Percentiles rank a stretch among this genome's conserved stretches.
Conservation (phyloP, 495 filamentous ascomycete species). For the Penicillium crystallinum region DNA sequence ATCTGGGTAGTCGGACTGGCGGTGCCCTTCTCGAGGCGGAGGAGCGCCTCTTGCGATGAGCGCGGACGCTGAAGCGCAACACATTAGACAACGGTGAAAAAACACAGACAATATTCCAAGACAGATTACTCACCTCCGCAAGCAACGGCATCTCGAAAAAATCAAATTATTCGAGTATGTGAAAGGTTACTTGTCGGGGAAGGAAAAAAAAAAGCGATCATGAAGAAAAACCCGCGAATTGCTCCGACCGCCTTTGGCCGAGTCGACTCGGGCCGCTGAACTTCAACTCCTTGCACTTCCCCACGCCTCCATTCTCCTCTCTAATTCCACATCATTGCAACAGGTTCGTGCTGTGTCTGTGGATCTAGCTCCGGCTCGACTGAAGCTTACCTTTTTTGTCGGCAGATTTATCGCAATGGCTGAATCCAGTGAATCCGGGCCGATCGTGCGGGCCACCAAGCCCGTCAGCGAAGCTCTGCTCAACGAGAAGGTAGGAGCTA, state of each 20-base stretch:
- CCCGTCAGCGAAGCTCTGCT: slow-evolving; percentile 90
- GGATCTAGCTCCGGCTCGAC: neutral
- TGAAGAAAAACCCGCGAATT: slow-evolving; percentile 25
- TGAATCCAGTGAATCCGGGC: slow-evolving; percentile 47
- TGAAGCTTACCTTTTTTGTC: neutral
- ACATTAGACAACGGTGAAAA: slow-evolving; percentile 11
- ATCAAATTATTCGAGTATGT: slow-evolving; percentile 7
- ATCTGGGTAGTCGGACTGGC: slow-evolving; percentile 38
- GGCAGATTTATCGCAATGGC: slow-evolving; percentile 47
- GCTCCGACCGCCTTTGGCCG: slow-evolving; percentile 43
- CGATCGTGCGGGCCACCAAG: slow-evolving; percentile 53
- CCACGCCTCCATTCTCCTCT: slow-evolving; percentile 19
- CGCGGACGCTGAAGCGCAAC: slow-evolving; percentile 29
- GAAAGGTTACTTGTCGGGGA: slow-evolving; percentile 10
- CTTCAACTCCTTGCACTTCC: slow-evolving; percentile 29
- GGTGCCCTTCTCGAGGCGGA: slow-evolving; percentile 47
- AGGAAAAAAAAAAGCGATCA: slow-evolving; percentile 22
- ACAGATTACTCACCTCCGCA: slow-evolving; percentile 33
- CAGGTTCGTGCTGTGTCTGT: neutral
- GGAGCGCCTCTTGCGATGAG: slow-evolving; percentile 46
- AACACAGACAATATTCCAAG: neutral
- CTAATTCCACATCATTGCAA: slow-evolving; percentile 17
- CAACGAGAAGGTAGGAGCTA: slow-evolving; percentile 79
- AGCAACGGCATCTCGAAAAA: slow-evolving; percentile 37
- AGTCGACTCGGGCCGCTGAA: slow-evolving; percentile 22